These are phyloP conservation scores for Moricandia moricandioides DNA, from an alignment of 345 rosid species.

Conservation along the genomic window DNA sequence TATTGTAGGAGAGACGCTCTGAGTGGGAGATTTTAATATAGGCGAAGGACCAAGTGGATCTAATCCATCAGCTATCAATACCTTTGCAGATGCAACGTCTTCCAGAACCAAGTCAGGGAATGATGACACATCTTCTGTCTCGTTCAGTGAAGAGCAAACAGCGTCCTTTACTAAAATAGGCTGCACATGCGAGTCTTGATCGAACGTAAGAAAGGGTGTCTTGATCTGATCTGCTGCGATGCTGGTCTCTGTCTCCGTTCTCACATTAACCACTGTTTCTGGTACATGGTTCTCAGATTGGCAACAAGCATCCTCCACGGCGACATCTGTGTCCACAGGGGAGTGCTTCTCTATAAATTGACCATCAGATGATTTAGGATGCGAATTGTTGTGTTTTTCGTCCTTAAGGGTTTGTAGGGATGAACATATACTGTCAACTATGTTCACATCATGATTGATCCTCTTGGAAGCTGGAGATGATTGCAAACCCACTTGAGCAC, in stretches of 20 bases:
- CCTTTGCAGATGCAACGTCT: conserved; percentile 22
- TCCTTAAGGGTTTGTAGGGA: conserved; percentile 2
- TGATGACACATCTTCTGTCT: conserved; percentile 21
- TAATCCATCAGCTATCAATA: conserved; percentile 19
- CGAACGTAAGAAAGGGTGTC: conserved; percentile 13
- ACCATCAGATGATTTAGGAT: conserved; percentile 25
- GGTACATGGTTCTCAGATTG: conserved; percentile 39
- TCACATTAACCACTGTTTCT: conserved; percentile 23
- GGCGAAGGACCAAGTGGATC: conserved; percentile 45
- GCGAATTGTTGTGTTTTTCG: not conserved
- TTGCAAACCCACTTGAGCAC: not conserved
- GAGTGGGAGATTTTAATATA: conserved; percentile 63
- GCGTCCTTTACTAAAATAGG: not conserved
- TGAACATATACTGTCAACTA: not conserved
- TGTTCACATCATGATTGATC: not conserved
- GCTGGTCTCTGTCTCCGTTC: conserved; percentile 28
- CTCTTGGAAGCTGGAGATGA: not conserved
- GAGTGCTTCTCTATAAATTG: conserved; percentile 28
- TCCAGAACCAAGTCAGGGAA: conserved; percentile 29
- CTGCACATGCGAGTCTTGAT: conserved; percentile 6
- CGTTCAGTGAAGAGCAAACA: conserved; percentile 18
- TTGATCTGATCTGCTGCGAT: not conserved
- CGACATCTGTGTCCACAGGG: conserved; percentile 56
- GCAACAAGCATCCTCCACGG: conserved; percentile 59
- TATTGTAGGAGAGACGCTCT: conserved; percentile 68